phyloP scores from a whole-genome alignment of 23 red algal species.

The Cyanidioschyzon merolae region DNA sequence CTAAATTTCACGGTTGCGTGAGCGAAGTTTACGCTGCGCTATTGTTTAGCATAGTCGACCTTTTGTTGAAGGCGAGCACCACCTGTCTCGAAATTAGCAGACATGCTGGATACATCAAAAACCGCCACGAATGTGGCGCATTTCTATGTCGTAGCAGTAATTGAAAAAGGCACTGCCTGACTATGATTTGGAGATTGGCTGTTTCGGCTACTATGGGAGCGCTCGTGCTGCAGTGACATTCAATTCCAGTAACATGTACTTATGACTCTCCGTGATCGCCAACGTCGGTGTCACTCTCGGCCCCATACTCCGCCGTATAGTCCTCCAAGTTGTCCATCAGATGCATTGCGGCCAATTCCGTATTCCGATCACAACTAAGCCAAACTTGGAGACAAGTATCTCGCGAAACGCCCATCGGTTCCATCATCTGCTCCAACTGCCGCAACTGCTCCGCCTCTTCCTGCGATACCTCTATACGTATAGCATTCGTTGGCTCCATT shows the following conservation, averaged over 20 bases:
- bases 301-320: slow-evolving; percentile 22
- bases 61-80: too few species aligned
- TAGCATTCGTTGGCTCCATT: not conserved
- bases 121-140: too few species aligned
- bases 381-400: slow-evolving; percentile 63
- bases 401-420: slow-evolving; percentile 51
- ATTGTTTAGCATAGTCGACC: too few species aligned
- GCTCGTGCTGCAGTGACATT: not conserved
- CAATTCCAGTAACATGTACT: not conserved
- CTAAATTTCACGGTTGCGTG: too few species aligned
- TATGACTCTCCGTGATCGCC: not conserved
- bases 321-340: slow-evolving; percentile 78
- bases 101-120: too few species aligned
- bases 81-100: too few species aligned
- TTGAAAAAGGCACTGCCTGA: too few species aligned
- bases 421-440: slow-evolving; percentile 52
- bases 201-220: not conserved
- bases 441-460: slow-evolving; percentile 75
- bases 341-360: slow-evolving; percentile 78
- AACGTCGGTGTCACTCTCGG: not conserved
- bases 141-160: too few species aligned
- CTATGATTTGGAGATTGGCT: too few species aligned
- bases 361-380: slow-evolving; percentile 84
- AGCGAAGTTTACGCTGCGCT: too few species aligned
- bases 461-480: slow-evolving; percentile 57